These are phyloP conservation scores for Nothophoma quercina DNA, from an alignment of 2,329 filamentous ascomycete genomes.

Conservation along the genomic window DNA sequence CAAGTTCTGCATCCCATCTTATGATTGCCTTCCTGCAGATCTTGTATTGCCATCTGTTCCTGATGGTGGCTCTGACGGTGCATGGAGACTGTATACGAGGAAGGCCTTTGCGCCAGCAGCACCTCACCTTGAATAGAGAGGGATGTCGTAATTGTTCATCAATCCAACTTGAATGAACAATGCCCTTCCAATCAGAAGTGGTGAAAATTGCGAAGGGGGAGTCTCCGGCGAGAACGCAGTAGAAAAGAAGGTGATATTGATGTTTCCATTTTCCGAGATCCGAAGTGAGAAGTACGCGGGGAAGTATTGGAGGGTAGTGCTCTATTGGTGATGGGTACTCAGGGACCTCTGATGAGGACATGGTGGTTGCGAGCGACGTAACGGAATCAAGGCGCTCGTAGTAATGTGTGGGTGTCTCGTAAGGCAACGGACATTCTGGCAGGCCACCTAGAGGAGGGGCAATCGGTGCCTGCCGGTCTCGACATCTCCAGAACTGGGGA, in stretches of 20 bases:
- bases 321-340: neutral
- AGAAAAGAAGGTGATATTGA: neutral
- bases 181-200: too few species aligned
- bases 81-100: neutral
- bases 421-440: too few species aligned
- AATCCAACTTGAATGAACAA: neutral
- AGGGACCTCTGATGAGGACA: neutral
- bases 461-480: neutral
- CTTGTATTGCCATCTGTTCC: slow-evolving; percentile 14
- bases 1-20: slow-evolving; percentile 13
- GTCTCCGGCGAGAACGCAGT: neutral
- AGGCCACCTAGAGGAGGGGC: neutral
- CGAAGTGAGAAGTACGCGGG: neutral
- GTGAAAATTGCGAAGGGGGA: neutral
- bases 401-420: too few species aligned
- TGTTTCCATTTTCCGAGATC: neutral
- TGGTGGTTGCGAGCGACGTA: neutral
- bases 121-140: neutral
- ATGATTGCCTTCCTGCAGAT: slow-evolving; percentile 6
- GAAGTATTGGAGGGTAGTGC: neutral
- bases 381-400: neutral
- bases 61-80: slow-evolving; percentile 11
- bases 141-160: neutral
- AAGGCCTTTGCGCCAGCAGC: slow-evolving; percentile 4
- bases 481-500: neutral